Evolutionary conservation across 352 stramenopile species (phyloP).

Genomic region (Phytophthora podocarpi): DNA sequence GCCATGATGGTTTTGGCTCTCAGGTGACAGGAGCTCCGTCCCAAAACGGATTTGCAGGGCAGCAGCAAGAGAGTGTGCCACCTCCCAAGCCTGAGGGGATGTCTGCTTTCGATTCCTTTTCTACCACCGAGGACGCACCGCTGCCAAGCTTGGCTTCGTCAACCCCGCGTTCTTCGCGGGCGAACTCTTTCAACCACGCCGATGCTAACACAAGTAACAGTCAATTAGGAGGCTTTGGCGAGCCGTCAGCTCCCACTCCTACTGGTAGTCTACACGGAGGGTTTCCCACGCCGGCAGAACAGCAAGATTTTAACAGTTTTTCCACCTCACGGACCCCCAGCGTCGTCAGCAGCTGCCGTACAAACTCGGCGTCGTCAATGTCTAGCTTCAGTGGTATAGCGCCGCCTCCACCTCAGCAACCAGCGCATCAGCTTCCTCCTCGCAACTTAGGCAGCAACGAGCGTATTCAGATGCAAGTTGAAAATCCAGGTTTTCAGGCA

Average conservation of each 20-base stretch:
- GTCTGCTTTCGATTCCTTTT: conserved; percentile 66
- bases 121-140: conserved; percentile 34
- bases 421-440: conserved; percentile 20
- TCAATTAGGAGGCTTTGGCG: conserved; percentile 6
- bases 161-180: conserved; percentile 26
- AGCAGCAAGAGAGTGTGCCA: conserved; percentile 21
- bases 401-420: conserved; percentile 19
- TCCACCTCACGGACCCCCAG: conserved; percentile 12
- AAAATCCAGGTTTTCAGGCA: conserved; percentile 16
- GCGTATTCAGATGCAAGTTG: conserved; percentile 25
- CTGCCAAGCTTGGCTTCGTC: conserved; percentile 36
- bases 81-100: conserved; percentile 43
- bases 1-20: conserved; percentile 13
- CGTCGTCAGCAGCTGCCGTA: conserved; percentile 29
- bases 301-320: conserved; percentile 24
- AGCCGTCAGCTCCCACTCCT: conserved; percentile 10
- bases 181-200: conserved; percentile 29
- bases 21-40: conserved; percentile 22
- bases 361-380: conserved; percentile 50
- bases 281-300: conserved; percentile 16
- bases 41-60: conserved; percentile 19
- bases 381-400: conserved; percentile 40
- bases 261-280: conserved; percentile 21
- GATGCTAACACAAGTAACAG: conserved; percentile 6
- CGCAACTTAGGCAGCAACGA: conserved; percentile 34